A percentile compares a stretch with the other conserved stretches of the same genome.
Conservation (phyloP, 2,329 filamentous ascomycete genomes). For the Colletotrichum tabaci region DNA sequence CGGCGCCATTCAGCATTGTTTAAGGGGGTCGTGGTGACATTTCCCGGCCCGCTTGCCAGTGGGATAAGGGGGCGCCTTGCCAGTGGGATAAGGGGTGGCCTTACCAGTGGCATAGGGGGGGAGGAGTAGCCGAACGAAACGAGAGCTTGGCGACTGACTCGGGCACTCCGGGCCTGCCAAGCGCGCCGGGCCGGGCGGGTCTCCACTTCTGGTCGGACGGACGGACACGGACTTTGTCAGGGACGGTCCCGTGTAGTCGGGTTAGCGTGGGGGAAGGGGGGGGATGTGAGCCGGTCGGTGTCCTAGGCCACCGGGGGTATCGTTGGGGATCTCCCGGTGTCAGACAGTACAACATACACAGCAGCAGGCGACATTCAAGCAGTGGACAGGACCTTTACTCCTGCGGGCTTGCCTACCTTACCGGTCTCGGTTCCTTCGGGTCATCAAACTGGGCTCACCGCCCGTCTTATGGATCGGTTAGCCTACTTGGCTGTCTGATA, state of each 20-base stretch:
- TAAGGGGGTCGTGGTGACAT: not conserved
- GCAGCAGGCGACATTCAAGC: no score
- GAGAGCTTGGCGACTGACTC: slow-evolving; percentile 18
- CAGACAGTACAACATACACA: no score
- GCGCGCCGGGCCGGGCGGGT: slow-evolving; percentile 13
- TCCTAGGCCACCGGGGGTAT: not conserved
- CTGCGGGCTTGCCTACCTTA: not conserved
- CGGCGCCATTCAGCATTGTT: slow-evolving; percentile 5
- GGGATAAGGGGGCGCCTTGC: not conserved
- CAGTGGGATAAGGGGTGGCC: no score
- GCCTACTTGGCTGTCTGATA: not conserved
- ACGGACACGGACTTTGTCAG: slow-evolving; percentile 17
- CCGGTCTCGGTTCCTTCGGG: not conserved
- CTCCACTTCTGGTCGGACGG: not conserved
- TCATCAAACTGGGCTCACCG: slow-evolving; percentile 16
- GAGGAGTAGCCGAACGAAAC: no score
- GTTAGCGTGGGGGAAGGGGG: not conserved
- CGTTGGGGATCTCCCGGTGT: no score
- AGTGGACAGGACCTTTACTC: no score
- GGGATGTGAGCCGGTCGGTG: not conserved
- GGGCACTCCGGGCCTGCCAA: slow-evolving; percentile 7
- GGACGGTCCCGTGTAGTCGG: slow-evolving; percentile 18
- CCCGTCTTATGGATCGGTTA: not conserved
- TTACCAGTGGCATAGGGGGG: no score
- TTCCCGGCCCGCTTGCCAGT: slow-evolving; percentile 11